Percentiles rank a stretch among this genome's conserved stretches.
phyloP scores from a whole-genome alignment of 148 eudicot genomes.

The Diospyros lotus region DNA sequence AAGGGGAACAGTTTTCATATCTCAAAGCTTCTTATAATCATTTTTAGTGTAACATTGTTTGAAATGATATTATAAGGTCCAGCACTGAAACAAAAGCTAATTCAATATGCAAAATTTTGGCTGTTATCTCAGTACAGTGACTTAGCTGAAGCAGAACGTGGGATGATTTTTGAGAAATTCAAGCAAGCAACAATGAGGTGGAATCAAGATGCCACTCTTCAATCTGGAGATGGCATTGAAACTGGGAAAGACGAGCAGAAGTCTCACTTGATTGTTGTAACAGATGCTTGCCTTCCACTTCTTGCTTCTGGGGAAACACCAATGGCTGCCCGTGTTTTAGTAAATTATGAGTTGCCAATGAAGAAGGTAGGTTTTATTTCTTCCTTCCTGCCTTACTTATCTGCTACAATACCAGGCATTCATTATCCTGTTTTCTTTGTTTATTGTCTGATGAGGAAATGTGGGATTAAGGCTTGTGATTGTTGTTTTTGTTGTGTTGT shows the following conservation, averaged over 20 bases:
- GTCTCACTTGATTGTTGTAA: conserved; percentile 70
- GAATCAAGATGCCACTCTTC: conserved; percentile 38
- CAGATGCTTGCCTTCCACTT: conserved; percentile 90
- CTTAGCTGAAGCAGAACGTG: conserved; percentile 74
- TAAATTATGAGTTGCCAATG: conserved; percentile 79
- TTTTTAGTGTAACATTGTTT: not conserved
- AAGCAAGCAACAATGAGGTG: conserved; percentile 56
- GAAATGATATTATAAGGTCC: not conserved
- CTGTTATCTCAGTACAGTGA: conserved; percentile 71
- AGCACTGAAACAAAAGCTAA: not conserved
- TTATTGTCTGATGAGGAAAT: not conserved
- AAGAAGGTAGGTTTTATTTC: conserved; percentile 51
- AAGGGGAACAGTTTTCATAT: too few species aligned
- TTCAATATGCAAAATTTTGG: conserved; percentile 6
- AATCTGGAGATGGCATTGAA: conserved; percentile 33
- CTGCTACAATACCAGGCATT: not conserved
- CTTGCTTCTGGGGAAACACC: conserved; percentile 64
- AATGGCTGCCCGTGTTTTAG: conserved; percentile 61
- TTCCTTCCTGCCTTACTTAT: not conserved
- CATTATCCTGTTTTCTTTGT: not conserved
- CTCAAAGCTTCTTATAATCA: too few species aligned
- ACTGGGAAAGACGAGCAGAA: conserved; percentile 43
- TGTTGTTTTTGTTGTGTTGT: not conserved
- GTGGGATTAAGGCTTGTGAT: too few species aligned
- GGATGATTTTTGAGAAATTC: conserved; percentile 56